Percentiles rank a stretch among this genome's conserved stretches.
These are phyloP conservation scores for Colletotrichum theobromicola DNA, from an alignment of 2,329 filamentous ascomycete genomes.

Conservation along the genomic window DNA sequence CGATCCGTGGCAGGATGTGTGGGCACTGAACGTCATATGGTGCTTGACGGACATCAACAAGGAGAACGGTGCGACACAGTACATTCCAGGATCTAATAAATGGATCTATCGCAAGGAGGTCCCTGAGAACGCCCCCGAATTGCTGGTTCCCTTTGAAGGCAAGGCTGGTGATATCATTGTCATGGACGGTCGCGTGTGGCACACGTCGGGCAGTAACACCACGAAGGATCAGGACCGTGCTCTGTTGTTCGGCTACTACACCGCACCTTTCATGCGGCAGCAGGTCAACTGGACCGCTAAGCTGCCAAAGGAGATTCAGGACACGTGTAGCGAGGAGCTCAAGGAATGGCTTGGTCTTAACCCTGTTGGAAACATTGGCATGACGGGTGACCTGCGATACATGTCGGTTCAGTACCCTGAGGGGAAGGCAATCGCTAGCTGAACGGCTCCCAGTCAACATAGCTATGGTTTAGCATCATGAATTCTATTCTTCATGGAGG, in stretches of 20 bases:
- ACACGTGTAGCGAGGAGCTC: not conserved
- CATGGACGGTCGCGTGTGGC: not conserved
- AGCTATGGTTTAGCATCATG: no score
- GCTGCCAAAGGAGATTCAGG: not conserved
- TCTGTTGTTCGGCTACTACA: not conserved
- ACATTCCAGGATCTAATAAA: not conserved
- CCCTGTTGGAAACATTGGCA: not conserved
- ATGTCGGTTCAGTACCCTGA: not conserved
- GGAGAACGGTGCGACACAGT: not conserved
- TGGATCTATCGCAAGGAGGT: not conserved
- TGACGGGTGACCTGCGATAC: not conserved
- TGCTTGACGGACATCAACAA: not conserved
- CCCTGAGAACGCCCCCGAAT: not conserved
- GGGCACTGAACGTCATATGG: not conserved
- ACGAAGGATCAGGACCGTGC: not conserved
- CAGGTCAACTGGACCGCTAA: not conserved
- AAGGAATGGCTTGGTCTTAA: not conserved
- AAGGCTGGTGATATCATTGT: not conserved
- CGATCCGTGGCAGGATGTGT: not conserved
- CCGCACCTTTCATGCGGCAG: not conserved
- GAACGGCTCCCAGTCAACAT: not conserved
- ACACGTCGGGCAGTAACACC: not conserved
- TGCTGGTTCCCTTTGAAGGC: not conserved
- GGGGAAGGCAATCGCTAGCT: not conserved
- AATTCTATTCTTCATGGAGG: accelerated